These are phyloP conservation scores for Whalleya microplaca DNA, from an alignment of 2,329 filamentous ascomycete genomes.

Conservation along the genomic window DNA sequence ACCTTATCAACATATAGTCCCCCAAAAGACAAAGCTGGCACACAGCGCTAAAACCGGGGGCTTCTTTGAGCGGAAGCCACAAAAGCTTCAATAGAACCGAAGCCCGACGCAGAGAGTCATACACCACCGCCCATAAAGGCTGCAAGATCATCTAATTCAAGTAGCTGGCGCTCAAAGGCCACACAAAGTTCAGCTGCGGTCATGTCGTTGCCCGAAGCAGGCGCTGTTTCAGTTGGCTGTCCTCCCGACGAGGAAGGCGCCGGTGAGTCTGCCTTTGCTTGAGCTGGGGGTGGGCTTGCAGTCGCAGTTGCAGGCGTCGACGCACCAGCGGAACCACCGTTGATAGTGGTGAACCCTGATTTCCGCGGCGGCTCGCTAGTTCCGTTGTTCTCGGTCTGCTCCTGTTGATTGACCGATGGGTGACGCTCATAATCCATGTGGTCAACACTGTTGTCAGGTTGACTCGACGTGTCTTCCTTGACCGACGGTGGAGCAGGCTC, in stretches of 20 bases:
- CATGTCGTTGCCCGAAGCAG: slow-evolving; percentile 51
- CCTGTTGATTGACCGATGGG: slow-evolving; percentile 38
- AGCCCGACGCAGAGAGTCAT: slow-evolving; percentile 31
- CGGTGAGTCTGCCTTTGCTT: slow-evolving; percentile 44
- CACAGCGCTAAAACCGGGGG: slow-evolving; percentile 1
- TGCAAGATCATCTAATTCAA: slow-evolving; percentile 64
- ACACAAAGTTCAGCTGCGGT: slow-evolving; percentile 60
- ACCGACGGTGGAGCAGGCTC: slow-evolving; percentile 43
- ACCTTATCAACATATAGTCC: slow-evolving; percentile 21
- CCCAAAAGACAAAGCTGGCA: slow-evolving; percentile 7
- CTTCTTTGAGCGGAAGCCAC: slow-evolving; percentile 6
- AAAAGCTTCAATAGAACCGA: slow-evolving; percentile 7
- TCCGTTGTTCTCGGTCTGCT: slow-evolving; percentile 45
- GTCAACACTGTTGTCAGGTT: slow-evolving; percentile 58
- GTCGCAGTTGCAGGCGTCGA: slow-evolving; percentile 51
- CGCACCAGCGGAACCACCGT: slow-evolving; percentile 56
- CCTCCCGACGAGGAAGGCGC: slow-evolving; percentile 32
- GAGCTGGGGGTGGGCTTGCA: slow-evolving; percentile 48
- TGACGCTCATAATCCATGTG: slow-evolving; percentile 61
- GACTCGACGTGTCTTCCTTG: slow-evolving; percentile 60
- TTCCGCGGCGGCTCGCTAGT: slow-evolving; percentile 60
- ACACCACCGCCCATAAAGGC: slow-evolving; percentile 67
- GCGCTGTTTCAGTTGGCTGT: slow-evolving; percentile 28
- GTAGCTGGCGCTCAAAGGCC: slow-evolving; percentile 62
- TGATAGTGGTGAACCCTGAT: slow-evolving; percentile 61